These are phyloP conservation scores for Lachnellula occidentalis DNA, from an alignment of 2,329 filamentous ascomycete genomes.

Conservation along the genomic window DNA sequence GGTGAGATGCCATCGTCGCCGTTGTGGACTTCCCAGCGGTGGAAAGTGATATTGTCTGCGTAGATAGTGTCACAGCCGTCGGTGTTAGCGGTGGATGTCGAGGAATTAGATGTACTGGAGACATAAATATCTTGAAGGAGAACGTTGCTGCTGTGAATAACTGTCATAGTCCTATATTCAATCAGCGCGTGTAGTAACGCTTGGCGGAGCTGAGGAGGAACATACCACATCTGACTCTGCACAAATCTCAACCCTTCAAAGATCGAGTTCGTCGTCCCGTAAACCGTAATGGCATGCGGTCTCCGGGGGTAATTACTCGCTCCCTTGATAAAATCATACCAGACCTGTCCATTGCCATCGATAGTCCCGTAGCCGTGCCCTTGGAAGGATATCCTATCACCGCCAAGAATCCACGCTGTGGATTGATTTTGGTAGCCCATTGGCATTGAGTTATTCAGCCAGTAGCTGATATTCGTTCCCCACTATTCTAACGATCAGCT, in stretches of 20 bases:
- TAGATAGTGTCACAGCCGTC: slow-evolving; percentile 46
- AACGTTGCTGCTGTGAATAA: slow-evolving; percentile 35
- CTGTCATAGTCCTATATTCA: slow-evolving; percentile 38
- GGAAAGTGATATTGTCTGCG: slow-evolving; percentile 45
- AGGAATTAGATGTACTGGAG: slow-evolving; percentile 40
- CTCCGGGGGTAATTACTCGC: slow-evolving; percentile 42
- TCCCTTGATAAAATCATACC: slow-evolving; percentile 48
- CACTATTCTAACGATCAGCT: slow-evolving; percentile 27
- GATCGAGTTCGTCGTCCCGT: slow-evolving; percentile 41
- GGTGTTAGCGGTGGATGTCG: slow-evolving; percentile 28
- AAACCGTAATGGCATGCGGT: slow-evolving; percentile 49
- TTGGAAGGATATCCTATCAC: slow-evolving; percentile 43
- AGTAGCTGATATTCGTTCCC: slow-evolving; percentile 44
- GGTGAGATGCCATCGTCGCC: slow-evolving; percentile 49
- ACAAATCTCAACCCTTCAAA: slow-evolving; percentile 46
- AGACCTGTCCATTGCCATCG: slow-evolving; percentile 54
- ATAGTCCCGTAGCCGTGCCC: slow-evolving; percentile 48
- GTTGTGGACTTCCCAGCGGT: slow-evolving; percentile 44
- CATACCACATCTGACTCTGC: slow-evolving; percentile 54
- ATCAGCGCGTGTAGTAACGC: not conserved
- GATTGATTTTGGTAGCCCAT: slow-evolving; percentile 50
- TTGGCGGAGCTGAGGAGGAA: not conserved
- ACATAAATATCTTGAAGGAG: slow-evolving; percentile 46
- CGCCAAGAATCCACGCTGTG: slow-evolving; percentile 50
- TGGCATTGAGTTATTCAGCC: slow-evolving; percentile 45